Evolutionary conservation across 129 eudicot species (phyloP), one percentile per base, ranked within the genome.

Genomic region (Lactuca sativa): DNA sequence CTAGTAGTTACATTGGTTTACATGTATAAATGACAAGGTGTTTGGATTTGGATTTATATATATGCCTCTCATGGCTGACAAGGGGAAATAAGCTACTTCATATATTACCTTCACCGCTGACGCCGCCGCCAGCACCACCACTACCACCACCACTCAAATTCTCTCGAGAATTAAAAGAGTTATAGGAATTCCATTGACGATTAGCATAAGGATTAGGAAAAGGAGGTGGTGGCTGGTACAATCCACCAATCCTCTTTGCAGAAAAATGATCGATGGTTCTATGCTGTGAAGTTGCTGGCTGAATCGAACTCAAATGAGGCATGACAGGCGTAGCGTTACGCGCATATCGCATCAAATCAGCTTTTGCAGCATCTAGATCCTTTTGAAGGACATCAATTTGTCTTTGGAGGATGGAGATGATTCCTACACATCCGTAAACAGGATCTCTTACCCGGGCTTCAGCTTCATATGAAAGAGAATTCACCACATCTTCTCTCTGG

Each of bases 391-490:
- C 67, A 9, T 92, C 95, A 30, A 92, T 86, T 38, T 88, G 95
- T 56, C 89, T 72, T 66, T 92, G 95, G 63, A 92, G 91, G 80
- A 78, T 84, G 18, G 96, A 65, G 44, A 91, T 91, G 62, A 87
- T 87, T 4, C 95, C 96, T 31, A 88, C 89, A 21, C 97, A 86
- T 13, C 98, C 98, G 34, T 84, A 88, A 33, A 92, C 95, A 0
- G 98, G 98, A 69, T 92, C 96, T 37, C 96, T 67, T 6, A 92
- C 89, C 0, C 97, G 80, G 1, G 97, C 97, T 72, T 92, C 97
- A 13, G 97, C 97, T 75, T 92, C 97, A 43, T 88, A 92, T 5
- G 97, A 96, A 0, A 92, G 91, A 8, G 97, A 88, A 66, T 77
- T 88, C 51, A 88, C 97, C 0, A 95, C 95, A 64, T 92, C 97